A percentile compares a stretch with the other conserved stretches of the same genome.
These are phyloP conservation scores for Epichloe scottii DNA, from an alignment of 2,329 filamentous ascomycete genomes.

Conservation along the genomic window DNA sequence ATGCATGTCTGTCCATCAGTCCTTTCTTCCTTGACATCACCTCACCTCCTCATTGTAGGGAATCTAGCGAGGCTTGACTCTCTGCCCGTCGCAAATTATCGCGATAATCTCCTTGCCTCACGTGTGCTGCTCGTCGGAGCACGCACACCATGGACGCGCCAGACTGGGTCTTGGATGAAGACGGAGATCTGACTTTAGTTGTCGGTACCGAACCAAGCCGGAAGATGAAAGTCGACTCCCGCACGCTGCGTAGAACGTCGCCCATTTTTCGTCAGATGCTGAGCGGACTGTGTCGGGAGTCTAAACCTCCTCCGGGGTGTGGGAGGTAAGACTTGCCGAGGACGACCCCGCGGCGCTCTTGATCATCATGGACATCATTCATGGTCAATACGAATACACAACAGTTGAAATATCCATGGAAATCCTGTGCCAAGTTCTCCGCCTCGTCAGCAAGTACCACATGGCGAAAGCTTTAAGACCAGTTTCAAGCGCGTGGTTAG, in stretches of 20 bases:
- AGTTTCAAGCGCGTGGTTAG: not conserved
- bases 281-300: constrained; percentile 1
- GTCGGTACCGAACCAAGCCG: not conserved
- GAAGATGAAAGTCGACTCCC: constrained; percentile 5
- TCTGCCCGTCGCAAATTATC: too few relatives aligned
- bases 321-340: constrained; percentile 4
- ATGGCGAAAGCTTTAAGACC: constrained; percentile 8
- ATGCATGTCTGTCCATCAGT: too few relatives aligned
- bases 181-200: not conserved
- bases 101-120: too few relatives aligned
- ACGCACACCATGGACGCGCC: not conserved
- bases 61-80: too few relatives aligned
- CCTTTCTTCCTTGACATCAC: too few relatives aligned
- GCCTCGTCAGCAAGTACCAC: constrained; percentile 10
- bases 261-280: constrained; percentile 6
- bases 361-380: constrained; percentile 5
- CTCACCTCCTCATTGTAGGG: too few relatives aligned
- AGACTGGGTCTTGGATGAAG: not conserved
- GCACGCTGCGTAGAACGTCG: not conserved
- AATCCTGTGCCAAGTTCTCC: not conserved
- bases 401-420: not conserved
- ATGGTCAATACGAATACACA: constrained; percentile 2
- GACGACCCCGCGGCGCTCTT: not conserved
- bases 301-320: not conserved
- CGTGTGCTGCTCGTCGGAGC: too few relatives aligned